phyloP scores from a whole-genome alignment of 257 asterid species.

The Nicotiana sylvestris region DNA sequence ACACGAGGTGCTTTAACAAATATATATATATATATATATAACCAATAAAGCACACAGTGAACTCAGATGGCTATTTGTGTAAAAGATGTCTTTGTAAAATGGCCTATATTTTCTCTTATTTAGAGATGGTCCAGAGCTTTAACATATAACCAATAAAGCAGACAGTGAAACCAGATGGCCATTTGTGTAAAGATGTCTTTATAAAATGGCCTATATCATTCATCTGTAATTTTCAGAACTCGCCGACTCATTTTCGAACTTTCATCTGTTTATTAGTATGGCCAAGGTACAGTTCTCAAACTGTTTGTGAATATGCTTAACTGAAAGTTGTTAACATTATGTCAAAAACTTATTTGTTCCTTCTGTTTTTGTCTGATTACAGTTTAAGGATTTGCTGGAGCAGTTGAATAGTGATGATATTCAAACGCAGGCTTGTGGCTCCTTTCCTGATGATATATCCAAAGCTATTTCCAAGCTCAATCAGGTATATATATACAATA shows the following conservation, averaged over 20 bases:
- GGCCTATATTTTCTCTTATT: no score
- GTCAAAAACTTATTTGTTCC: background rate
- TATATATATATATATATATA: no score
- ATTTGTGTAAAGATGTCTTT: no score
- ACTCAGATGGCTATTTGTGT: no score
- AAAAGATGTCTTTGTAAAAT: no score
- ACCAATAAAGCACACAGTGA: no score
- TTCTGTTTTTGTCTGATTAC: background rate
- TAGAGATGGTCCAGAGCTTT: no score
- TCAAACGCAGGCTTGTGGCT: constrained; percentile 10
- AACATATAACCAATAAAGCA: no score
- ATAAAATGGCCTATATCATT: no score
- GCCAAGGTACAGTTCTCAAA: background rate
- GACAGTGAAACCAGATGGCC: no score
- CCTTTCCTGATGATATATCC: constrained; percentile 26
- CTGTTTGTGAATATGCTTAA: background rate
- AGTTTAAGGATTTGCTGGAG: background rate
- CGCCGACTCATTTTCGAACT: background rate
- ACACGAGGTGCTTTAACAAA: no score
- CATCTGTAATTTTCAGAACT: background rate
- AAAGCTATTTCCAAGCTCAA: constrained; percentile 28
- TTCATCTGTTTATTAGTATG: background rate
- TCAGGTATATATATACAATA: no score
- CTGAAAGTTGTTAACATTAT: background rate
- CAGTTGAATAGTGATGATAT: constrained; percentile 33